Evolutionary conservation across 2,329 filamentous ascomycete species (phyloP), one percentile per base, ranked within the genome.

Genomic region (Aureobasidium sp.): DNA sequence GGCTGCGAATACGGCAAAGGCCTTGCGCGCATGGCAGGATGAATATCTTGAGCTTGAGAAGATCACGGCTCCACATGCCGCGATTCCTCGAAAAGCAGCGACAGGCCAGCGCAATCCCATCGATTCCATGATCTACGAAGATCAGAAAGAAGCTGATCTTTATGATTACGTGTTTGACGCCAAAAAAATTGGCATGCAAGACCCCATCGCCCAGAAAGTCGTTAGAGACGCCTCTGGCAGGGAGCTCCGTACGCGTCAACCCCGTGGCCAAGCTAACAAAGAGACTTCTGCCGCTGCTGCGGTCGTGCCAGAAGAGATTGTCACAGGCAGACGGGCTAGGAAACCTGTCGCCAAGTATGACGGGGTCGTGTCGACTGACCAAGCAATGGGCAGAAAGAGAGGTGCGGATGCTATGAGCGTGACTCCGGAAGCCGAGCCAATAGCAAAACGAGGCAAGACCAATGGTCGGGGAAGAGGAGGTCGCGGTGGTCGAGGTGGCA

Each of bases 111-210:
- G 73, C 17, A 63, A 70, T 17, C 74, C 78, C 10, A 61, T 74
- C 22, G 67, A 71, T 11, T 66, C 68, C 4, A 65, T 69, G n/a
- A 63, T 79, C 2, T 81, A 73, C 56, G 79, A 81, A 60, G 79
- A 80, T 58, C 76, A 76, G 64, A 81, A 81, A 58, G 80, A 83
- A 66, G 74, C 80, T 1, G 74, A 76, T 54, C 66, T 84, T 0
- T 84, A 83, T 61, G 77, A 78, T 53, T 83, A 82, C 63, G 73
- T 71, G 29, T 79, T 79, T 62, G 78, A 79, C 56, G 65, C 75
- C 0, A 77, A 77, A 59, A 74, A 73, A 55, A 60, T 69, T 39
- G 74, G 74, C n/a, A 69, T 67, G 50, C 80, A 82, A 58, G 76
- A 83, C 60, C 78, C 80, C 0, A 80, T 79, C 55, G 64, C 70